Evolutionary conservation across 2,329 filamentous ascomycete genomes (phyloP).

Genomic region (Cordyceps militaris): DNA sequence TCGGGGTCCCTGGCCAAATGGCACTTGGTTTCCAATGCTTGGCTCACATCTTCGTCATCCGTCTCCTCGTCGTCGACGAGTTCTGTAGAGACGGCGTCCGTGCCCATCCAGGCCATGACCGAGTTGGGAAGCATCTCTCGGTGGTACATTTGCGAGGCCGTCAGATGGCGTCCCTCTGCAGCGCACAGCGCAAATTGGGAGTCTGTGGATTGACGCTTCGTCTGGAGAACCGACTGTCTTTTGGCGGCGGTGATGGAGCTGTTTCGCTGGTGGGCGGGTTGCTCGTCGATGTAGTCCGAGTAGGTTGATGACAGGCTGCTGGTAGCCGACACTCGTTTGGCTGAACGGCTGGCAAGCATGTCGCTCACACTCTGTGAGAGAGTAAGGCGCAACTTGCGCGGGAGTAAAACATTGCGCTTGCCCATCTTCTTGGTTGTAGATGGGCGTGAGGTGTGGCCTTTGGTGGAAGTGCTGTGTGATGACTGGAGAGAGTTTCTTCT

Average conservation of each 20-base stretch:
- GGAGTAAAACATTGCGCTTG: slow-evolving; percentile 6
- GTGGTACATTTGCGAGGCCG: slow-evolving; percentile 11
- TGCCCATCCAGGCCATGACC: slow-evolving; percentile 9
- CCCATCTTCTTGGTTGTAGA: slow-evolving; percentile 11
- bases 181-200: slow-evolving; percentile 1
- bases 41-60: not conserved
- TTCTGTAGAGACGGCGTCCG: not conserved
- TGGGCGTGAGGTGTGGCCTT: not conserved
- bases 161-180: not conserved
- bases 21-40: not conserved
- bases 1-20: not conserved
- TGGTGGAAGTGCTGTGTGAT: not conserved
- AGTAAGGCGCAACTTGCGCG: slow-evolving; percentile 36
- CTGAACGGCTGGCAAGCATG: slow-evolving; percentile 46
- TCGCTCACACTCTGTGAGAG: slow-evolving; percentile 52
- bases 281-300: slow-evolving; percentile 43
- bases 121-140: slow-evolving; percentile 10
- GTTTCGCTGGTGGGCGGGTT: not conserved
- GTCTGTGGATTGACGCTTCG: not conserved
- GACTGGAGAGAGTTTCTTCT: not conserved
- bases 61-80: not conserved
- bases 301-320: slow-evolving; percentile 46
- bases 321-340: slow-evolving; percentile 33
- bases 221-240: not conserved
- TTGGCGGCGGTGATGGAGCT: slow-evolving; percentile 10